Conservation (phyloP, 1,284 basidiomycete genomes). For the Austropuccinia psidii region DNA sequence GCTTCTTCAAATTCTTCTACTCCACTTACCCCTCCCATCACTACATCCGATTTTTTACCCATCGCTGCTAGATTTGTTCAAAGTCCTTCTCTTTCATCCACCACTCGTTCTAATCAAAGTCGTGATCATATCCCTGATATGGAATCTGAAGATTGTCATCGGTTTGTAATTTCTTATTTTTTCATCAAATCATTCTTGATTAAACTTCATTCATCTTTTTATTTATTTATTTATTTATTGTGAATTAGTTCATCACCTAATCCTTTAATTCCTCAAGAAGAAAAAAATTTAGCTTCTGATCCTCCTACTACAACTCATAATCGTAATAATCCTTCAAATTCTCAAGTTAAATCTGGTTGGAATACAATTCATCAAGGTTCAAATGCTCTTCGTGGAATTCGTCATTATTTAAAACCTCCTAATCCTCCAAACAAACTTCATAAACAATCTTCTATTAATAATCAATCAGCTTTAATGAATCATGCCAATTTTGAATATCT, state of each 20-base stretch:
- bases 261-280: not conserved
- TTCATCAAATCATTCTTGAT: conserved; percentile 45
- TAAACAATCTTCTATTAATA: conserved; percentile 30
- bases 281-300: not conserved
- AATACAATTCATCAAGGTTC: conserved; percentile 2
- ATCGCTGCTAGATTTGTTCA: conserved; percentile 85
- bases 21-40: conserved; percentile 32
- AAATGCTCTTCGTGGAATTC: conserved; percentile 25
- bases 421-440: conserved; percentile 39
- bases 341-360: conserved; percentile 1
- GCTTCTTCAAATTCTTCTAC: conserved; percentile 28
- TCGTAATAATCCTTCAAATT: conserved; percentile 5
- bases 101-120: conserved; percentile 15
- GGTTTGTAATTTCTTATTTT: too few species aligned
- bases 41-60: conserved; percentile 60
- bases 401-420: conserved; percentile 39
- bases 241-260: not conserved
- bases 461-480: not conserved
- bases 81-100: conserved; percentile 51
- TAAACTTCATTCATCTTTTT: too few species aligned
- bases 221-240: too few species aligned
- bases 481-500: conserved; percentile 50
- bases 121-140: conserved; percentile 33
- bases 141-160: conserved; percentile 34
- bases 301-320: not conserved